Percentiles rank a stretch among this genome's conserved stretches.
phyloP scores from a whole-genome alignment of 192 early-diverging fungal species.

The Backusella macrospora region DNA sequence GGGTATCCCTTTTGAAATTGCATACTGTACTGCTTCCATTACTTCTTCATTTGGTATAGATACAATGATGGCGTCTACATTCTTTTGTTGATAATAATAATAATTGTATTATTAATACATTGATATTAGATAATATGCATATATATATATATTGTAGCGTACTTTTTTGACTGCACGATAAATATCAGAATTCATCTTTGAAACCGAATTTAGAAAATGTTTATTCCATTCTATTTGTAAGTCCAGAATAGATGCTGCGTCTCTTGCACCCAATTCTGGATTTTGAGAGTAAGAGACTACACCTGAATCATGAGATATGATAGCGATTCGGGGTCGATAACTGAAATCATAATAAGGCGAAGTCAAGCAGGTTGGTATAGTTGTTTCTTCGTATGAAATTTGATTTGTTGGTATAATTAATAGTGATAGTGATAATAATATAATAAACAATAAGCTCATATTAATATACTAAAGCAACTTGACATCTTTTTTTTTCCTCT shows the following conservation, averaged over 20 bases:
- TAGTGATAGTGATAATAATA: background rate
- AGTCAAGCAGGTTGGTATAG: background rate
- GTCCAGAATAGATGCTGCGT: constrained; percentile 25
- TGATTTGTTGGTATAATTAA: background rate
- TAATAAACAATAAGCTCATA: constrained; percentile 1
- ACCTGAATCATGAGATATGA: constrained; percentile 25
- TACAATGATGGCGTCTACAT: constrained; percentile 29
- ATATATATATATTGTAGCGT: background rate
- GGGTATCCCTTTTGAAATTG: constrained; percentile 4
- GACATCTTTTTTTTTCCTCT: background rate
- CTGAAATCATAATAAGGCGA: background rate
- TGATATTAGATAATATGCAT: background rate
- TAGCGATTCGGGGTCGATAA: constrained; percentile 22
- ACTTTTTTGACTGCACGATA: constrained; percentile 16
- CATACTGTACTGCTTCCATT: constrained; percentile 12
- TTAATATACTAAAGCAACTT: background rate
- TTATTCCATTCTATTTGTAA: constrained; percentile 26
- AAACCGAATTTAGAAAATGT: background rate
- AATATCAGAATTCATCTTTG: constrained; percentile 22
- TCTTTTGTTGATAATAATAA: background rate
- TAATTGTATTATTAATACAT: background rate
- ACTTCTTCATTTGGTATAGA: constrained; percentile 23
- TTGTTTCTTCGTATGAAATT: background rate
- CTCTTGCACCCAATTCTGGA: constrained; percentile 27
- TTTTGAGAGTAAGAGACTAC: constrained; percentile 19